phyloP scores from a whole-genome alignment of 192 early-diverging fungal genomes.

The Radiomyces spectabilis region DNA sequence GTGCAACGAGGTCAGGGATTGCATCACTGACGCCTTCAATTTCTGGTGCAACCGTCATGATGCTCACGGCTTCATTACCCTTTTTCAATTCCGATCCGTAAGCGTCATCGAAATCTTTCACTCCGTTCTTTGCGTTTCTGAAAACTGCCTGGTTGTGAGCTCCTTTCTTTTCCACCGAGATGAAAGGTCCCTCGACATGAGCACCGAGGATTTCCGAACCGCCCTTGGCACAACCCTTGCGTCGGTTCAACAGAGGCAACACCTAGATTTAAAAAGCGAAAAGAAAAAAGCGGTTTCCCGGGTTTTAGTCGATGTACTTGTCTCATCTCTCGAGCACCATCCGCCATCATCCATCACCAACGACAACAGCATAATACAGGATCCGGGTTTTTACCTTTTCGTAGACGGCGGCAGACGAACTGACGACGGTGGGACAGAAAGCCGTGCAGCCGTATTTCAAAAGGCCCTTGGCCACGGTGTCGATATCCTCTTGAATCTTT shows the following conservation, averaged over 20 bases:
- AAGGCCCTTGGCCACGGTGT: constrained; percentile 64
- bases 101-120: constrained; percentile 56
- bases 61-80: constrained; percentile 37
- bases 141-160: constrained; percentile 57
- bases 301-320: neutral
- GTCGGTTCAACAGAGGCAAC: constrained; percentile 50
- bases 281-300: neutral
- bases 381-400: constrained; percentile 53
- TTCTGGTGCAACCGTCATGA: constrained; percentile 76
- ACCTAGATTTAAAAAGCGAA: constrained; percentile 23
- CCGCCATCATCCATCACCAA: too few species aligned
- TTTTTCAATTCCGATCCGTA: constrained; percentile 57
- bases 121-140: constrained; percentile 40
- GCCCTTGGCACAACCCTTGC: constrained; percentile 49
- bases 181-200: constrained; percentile 64
- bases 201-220: constrained; percentile 69
- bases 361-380: too few species aligned
- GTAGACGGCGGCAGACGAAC: constrained; percentile 66
- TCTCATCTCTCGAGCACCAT: too few species aligned
- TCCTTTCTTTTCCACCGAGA: constrained; percentile 58
- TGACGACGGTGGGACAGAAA: constrained; percentile 76
- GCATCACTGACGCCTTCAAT: constrained; percentile 60
- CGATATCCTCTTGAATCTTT: constrained; percentile 50
- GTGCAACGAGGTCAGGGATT: constrained; percentile 56
- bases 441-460: constrained; percentile 72